A percentile compares a stretch with the other conserved stretches of the same genome.
These are phyloP conservation scores for Sporothrix curviconia DNA, from an alignment of 2,329 filamentous ascomycete species.

Conservation along the genomic window DNA sequence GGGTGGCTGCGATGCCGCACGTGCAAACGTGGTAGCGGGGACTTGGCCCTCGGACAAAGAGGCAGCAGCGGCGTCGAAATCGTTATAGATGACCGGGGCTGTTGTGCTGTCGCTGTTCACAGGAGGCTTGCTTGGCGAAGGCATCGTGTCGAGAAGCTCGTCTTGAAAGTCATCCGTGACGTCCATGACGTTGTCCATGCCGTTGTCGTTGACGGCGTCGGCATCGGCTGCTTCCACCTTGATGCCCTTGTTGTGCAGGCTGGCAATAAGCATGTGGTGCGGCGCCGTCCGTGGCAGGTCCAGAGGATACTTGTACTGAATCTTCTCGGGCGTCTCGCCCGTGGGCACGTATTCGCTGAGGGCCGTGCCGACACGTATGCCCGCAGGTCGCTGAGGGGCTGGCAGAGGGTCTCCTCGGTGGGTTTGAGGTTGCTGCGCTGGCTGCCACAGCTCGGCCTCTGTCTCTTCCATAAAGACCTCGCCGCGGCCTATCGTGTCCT, in stretches of 20 bases:
- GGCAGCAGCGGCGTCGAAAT: slow-evolving; percentile 16
- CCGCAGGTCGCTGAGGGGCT: slow-evolving; percentile 65
- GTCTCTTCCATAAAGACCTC: slow-evolving; percentile 64
- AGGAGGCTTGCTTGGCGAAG: slow-evolving; percentile 29
- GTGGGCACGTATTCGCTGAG: slow-evolving; percentile 80
- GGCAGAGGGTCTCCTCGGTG: slow-evolving; percentile 53
- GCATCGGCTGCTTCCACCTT: neutral
- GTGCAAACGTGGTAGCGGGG: neutral
- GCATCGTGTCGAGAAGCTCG: slow-evolving; percentile 12
- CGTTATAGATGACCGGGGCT: slow-evolving; percentile 22
- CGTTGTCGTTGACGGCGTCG: neutral
- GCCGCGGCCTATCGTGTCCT: slow-evolving; percentile 60
- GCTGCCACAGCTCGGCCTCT: slow-evolving; percentile 49
- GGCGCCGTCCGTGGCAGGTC: slow-evolving; percentile 65
- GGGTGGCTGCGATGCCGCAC: slow-evolving; percentile 9
- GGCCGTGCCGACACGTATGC: slow-evolving; percentile 56
- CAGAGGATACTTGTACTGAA: slow-evolving; percentile 72
- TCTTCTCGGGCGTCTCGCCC: slow-evolving; percentile 77
- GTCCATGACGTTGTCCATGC: neutral
- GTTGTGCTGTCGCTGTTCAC: neutral
- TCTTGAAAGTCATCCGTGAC: slow-evolving; percentile 5
- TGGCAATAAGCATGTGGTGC: slow-evolving; percentile 36
- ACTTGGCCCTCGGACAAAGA: slow-evolving; percentile 11
- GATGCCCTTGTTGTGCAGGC: slow-evolving; percentile 24
- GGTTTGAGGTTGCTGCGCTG: slow-evolving; percentile 57